Evolutionary conservation across 2,329 filamentous ascomycete genomes (phyloP), one percentile per base, ranked within the genome.

Genomic region (Paecilomyces dactylethromorphus): DNA sequence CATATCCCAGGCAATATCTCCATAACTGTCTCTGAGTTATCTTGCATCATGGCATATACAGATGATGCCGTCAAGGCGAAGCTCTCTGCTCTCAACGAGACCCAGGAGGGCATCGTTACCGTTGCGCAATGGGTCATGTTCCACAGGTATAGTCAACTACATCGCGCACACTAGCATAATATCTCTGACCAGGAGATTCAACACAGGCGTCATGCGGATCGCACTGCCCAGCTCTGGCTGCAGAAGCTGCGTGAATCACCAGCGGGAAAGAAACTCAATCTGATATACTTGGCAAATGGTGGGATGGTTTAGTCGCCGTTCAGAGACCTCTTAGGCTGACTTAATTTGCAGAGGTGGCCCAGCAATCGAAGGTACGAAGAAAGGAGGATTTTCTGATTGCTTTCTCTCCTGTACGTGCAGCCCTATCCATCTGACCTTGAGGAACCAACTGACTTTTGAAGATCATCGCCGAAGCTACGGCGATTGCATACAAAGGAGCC

Each of bases 71-170:
- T 99, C 58, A 86, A 92, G 74, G 91, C 93, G 57, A 97, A 97
- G 80, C 87, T 99, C 57, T 95, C 92, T 32, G 91, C 92, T 50
- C 84, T 99, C 62, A 97, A 96, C 76, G 95, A 99, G 78, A 96
- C 92, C 11, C 93, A 99, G 74, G 94, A 99, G 73, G 95, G 92
- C 77, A 97, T 99, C 70, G 86, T 96, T 61, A 93, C 91, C 35
- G 92, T 96, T 62, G 92, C 94, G 59, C 93, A 97, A 86, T 99
- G 95, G 95, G 94, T 99, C 62, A 95, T 99, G 89, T 99, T 99
- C 74, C 93, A 99, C 78, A 89, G 92, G 92, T 96, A 86, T 65
- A 55, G 64, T 59, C 50, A 53, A 58, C 57, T 52, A 54, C 39
- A 29, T 50, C 35, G 45, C 62, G 74, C 64, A 55, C 52, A 54